Evolutionary conservation across 768 basidiomycete genomes (phyloP), one percentile per base, ranked within the genome.

Genomic region (Psilocybe subaeruginosa): DNA sequence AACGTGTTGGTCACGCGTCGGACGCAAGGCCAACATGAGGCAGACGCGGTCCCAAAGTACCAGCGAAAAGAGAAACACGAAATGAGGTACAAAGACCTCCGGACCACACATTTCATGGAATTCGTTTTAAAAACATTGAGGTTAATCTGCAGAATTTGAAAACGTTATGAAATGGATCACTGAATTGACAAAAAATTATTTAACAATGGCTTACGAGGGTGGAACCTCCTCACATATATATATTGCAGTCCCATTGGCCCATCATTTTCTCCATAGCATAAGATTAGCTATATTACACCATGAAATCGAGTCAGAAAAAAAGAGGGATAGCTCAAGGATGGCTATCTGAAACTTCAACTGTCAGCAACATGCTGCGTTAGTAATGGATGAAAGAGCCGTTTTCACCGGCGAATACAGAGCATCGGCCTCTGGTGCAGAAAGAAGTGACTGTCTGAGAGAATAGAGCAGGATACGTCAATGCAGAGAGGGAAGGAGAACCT

Each of bases 1-100:
- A 69, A 66, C 69, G 69, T 70, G 69, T 62, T 61, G 43, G 64
- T 69, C 66, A 69, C 66, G 63, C 62, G 66, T 60, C 9, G 60
- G 55, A 58, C 37, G 55, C 59, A 57, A 61, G 64, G 65, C 43
- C 55, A 55, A 66, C 66, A 70, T 61, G 71, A 68, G 70, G 69
- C 66, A 56, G 56, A 35, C 50, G 55, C 55, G 61, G 68, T 55
- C 65, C 45, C 54, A 64, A 19, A 54, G 54, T 56, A 45, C 46
- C 51, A 62, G 58, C 56, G 64, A 65, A 58, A 54, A 49, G 45
- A 50, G 33, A 9, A 54, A 31, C 33, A 47, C 31, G 54, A 48
- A 29, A 39, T 43, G 53, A 37, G 23, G 39, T 52, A n/a, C 27
- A 48, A 58, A 59, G 60, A 37, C 58, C 45, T 29, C 30, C 41